Conservation (phyloP, 805 yeast species). For the Wickerhamiella brachini region DNA sequence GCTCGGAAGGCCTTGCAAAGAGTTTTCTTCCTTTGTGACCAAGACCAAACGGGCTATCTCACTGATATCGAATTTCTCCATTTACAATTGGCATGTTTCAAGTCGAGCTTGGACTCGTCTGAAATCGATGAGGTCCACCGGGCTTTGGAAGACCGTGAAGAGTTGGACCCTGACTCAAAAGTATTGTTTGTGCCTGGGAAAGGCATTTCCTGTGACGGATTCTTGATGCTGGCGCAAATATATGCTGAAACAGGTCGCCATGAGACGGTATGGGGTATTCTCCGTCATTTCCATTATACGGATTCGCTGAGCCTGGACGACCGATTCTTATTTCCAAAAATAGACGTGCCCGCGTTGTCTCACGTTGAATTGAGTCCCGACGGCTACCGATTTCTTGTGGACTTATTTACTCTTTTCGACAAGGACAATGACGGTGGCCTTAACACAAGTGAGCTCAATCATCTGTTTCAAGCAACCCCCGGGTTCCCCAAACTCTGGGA, state of each 20-base stretch:
- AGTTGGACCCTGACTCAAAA: constrained; percentile 14
- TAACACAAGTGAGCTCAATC: constrained; percentile 52
- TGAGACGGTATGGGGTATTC: constrained; percentile 93
- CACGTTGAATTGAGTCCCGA: constrained; percentile 86
- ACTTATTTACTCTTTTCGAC: constrained; percentile 74
- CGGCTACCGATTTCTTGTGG: constrained; percentile 87
- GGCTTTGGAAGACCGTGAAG: constrained; percentile 23
- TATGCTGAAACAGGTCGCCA: constrained; percentile 89
- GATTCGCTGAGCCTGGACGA: constrained; percentile 80
- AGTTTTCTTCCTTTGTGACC: constrained; percentile 71
- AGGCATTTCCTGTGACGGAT: constrained; percentile 65
- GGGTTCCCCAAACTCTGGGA: constrained; percentile 84
- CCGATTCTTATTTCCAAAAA: constrained; percentile 58
- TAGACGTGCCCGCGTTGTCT: constrained; percentile 59
- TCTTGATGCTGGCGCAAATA: constrained; percentile 58
- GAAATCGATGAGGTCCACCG: constrained; percentile 30
- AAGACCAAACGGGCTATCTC: constrained; percentile 77
- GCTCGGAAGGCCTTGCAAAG: constrained; percentile 66
- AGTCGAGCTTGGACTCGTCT: constrained; percentile 33
- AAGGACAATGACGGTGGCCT: constrained; percentile 95
- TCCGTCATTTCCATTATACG: constrained; percentile 79
- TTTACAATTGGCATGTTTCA: constrained; percentile 66
- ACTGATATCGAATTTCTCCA: constrained; percentile 55
- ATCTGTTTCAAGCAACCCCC: constrained; percentile 78
- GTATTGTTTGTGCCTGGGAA: constrained; percentile 14